These are phyloP conservation scores for Candolleomyces aberdarensis DNA, from an alignment of 768 basidiomycete genomes.

Conservation along the genomic window DNA sequence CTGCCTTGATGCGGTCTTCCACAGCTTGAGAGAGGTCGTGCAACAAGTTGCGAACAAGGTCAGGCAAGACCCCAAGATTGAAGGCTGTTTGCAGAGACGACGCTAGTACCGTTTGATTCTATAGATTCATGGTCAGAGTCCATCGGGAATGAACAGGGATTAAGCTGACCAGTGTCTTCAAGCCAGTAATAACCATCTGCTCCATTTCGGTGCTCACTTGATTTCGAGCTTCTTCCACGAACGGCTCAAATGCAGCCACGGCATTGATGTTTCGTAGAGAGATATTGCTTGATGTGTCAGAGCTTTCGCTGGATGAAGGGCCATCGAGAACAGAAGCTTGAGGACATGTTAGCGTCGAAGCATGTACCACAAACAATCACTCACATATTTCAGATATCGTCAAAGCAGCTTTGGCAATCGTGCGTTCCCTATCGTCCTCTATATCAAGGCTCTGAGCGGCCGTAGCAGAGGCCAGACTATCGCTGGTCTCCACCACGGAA, in stretches of 20 bases:
- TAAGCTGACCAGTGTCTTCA: slow-evolving; percentile 66
- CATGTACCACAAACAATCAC: slow-evolving; percentile 22
- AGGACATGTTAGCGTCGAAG: slow-evolving; percentile 5
- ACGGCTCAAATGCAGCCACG: slow-evolving; percentile 65
- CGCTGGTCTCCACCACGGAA: slow-evolving; percentile 12
- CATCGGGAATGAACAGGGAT: slow-evolving; percentile 1
- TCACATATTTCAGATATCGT: slow-evolving; percentile 87
- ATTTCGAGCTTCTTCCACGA: slow-evolving; percentile 67
- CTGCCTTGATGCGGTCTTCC: slow-evolving; percentile 71
- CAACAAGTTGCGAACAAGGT: slow-evolving; percentile 76
- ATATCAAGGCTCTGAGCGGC: slow-evolving; percentile 31
- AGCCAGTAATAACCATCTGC: slow-evolving; percentile 77
- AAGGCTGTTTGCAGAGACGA: slow-evolving; percentile 95
- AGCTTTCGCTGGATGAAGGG: slow-evolving; percentile 19
- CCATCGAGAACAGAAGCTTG: slow-evolving; percentile 53
- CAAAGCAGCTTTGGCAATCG: slow-evolving; percentile 91
- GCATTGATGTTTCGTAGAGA: slow-evolving; percentile 73
- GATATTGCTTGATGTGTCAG: slow-evolving; percentile 25
- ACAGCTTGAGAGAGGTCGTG: slow-evolving; percentile 80
- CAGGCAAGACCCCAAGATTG: slow-evolving; percentile 83
- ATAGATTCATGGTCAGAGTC: slow-evolving; percentile 3
- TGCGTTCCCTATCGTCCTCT: slow-evolving; percentile 82
- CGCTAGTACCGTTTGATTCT: slow-evolving; percentile 91
- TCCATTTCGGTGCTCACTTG: slow-evolving; percentile 88
- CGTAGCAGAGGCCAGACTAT: slow-evolving; percentile 14